Evolutionary conservation across 805 yeast genomes (phyloP).

Genomic region (Clavispora asparagi): DNA sequence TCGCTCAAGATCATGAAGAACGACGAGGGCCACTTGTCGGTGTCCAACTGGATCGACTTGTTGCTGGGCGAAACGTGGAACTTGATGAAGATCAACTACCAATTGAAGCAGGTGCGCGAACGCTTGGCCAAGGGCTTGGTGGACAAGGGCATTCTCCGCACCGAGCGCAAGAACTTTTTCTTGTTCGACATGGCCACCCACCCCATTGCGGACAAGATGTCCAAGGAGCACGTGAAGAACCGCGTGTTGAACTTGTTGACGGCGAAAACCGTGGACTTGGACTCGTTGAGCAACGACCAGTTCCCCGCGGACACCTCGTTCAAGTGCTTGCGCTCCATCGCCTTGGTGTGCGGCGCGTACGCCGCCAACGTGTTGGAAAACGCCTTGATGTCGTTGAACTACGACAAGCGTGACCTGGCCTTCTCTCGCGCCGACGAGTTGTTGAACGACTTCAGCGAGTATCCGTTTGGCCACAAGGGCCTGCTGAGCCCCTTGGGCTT

Average conservation of each 20-base stretch:
- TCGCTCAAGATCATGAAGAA: slow-evolving; percentile 84
- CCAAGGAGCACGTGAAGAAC: slow-evolving; percentile 75
- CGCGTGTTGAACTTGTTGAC: slow-evolving; percentile 69
- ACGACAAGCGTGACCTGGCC: slow-evolving; percentile 88
- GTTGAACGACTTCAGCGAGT: slow-evolving; percentile 74
- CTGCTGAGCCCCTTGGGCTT: slow-evolving; percentile 59
- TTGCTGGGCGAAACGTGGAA: slow-evolving; percentile 98
- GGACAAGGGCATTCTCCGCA: slow-evolving; percentile 92
- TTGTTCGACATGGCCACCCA: slow-evolving; percentile 98
- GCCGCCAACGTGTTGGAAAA: slow-evolving; percentile 97
- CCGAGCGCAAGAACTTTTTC: slow-evolving; percentile 91
- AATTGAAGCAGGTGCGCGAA: slow-evolving; percentile 95
- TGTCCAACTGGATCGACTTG: slow-evolving; percentile 89
- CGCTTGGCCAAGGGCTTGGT: slow-evolving; percentile 94
- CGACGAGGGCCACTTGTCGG: slow-evolving; percentile 72
- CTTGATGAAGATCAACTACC: slow-evolving; percentile 87
- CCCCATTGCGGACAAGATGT: slow-evolving; percentile 81
- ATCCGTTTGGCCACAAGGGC: slow-evolving; percentile 61
- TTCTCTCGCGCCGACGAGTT: slow-evolving; percentile 93
- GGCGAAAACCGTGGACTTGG: slow-evolving; percentile 58
- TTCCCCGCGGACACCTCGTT: slow-evolving; percentile 67
- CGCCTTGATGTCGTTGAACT: slow-evolving; percentile 67
- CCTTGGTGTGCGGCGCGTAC: slow-evolving; percentile 82
- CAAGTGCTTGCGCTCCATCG: slow-evolving; percentile 69
- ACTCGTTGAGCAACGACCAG: slow-evolving; percentile 40